A percentile compares a stretch with the other conserved stretches of the same genome.
Evolutionary conservation across 2,329 filamentous ascomycete species (phyloP).

Genomic region (Teratosphaeria destructans): DNA sequence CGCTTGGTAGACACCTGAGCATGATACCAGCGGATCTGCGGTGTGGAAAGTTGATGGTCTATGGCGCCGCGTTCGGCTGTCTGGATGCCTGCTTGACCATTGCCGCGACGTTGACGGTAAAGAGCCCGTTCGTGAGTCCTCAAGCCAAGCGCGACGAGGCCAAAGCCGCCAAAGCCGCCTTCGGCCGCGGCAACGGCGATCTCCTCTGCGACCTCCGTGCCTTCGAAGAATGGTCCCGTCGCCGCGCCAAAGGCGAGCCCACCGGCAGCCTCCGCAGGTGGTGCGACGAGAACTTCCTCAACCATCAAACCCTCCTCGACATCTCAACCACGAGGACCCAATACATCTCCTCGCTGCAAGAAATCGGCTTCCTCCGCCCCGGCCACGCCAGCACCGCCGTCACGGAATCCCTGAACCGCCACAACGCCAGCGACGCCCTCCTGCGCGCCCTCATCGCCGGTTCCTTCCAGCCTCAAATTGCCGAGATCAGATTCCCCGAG

Average conservation of each 20-base stretch:
- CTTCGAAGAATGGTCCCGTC: slow-evolving; percentile 70
- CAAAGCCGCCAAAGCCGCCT: slow-evolving; percentile 62
- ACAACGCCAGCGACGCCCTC: slow-evolving; percentile 36
- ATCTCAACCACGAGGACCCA: slow-evolving; percentile 79
- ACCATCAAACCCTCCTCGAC: slow-evolving; percentile 71
- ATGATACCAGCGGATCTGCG: slow-evolving; percentile 90
- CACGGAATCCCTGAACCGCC: slow-evolving; percentile 34
- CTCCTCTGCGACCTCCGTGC: slow-evolving; percentile 78
- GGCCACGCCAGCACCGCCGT: slow-evolving; percentile 16
- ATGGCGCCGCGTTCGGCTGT: slow-evolving; percentile 86
- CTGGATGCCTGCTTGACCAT: slow-evolving; percentile 81
- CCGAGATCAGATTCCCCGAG: slow-evolving; percentile 84
- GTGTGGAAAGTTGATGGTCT: slow-evolving; percentile 90
- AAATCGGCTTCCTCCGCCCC: slow-evolving; percentile 62
- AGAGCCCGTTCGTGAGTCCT: slow-evolving; percentile 77
- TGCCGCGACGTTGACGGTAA: slow-evolving; percentile 81
- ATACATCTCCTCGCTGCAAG: slow-evolving; percentile 74
- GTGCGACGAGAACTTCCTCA: slow-evolving; percentile 80
- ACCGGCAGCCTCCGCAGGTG: slow-evolving; percentile 58
- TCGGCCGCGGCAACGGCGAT: slow-evolving; percentile 70
- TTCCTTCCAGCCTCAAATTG: slow-evolving; percentile 64
- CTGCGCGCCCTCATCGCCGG: slow-evolving; percentile 40
- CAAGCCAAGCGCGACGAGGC: slow-evolving; percentile 74
- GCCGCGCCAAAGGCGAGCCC: slow-evolving; percentile 46
- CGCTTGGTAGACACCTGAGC: slow-evolving; percentile 82